Base-by-base conservation (phyloP, 2,329 filamentous ascomycete genomes). In the Alternaria brassicae region DNA sequence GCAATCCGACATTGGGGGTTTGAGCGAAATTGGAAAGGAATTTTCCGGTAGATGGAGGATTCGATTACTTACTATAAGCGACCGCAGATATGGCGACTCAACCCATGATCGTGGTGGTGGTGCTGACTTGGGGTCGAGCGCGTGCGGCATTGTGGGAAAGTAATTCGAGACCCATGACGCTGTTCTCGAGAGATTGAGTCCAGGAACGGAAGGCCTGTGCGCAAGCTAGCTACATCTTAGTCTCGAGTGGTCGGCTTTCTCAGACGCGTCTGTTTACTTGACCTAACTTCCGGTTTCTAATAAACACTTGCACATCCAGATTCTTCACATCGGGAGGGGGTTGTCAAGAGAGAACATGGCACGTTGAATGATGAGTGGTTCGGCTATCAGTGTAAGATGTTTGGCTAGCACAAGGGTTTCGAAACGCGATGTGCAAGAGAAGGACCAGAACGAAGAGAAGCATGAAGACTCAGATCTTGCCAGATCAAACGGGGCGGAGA, bases 71-170 rank as follows among this genome's bases (percentile, higher is more conserved):
- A 83, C 81, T 57, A 83, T 67, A 30, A 83, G 73, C 34, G 81
- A 82, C 62, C 80, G 77, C 53, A 81, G 56, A 60, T 81, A 82
- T n/a, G 81, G 81, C 61, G 80, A 82, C 56, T 82, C 80, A 57
- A 81, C 68, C 76, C 77, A 78, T 66, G 72, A 65, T 39, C 61
- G 57, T 37, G 17, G 23, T 39, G 67, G 56, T 30, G 19, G 23
- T 39, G 67, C 53, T 47, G 60, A 63, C 55, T 62, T 51, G 40
- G 71, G 66, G 58, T 75, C 69, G 27, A 73, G 63, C 48, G 70
- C 70, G 69, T 69, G 62, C 62, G 72, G 71, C 74, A 75, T 77
- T 51, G 63, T 69, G 60, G 51, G 37, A 28, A 34, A 37, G 28
- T 45, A 52, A 39, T n/a, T 47, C 25, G 40, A 53, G 42, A 32